These are phyloP conservation scores for Chara braunii DNA, from an alignment of 139 green algal species.

Conservation along the genomic window DNA sequence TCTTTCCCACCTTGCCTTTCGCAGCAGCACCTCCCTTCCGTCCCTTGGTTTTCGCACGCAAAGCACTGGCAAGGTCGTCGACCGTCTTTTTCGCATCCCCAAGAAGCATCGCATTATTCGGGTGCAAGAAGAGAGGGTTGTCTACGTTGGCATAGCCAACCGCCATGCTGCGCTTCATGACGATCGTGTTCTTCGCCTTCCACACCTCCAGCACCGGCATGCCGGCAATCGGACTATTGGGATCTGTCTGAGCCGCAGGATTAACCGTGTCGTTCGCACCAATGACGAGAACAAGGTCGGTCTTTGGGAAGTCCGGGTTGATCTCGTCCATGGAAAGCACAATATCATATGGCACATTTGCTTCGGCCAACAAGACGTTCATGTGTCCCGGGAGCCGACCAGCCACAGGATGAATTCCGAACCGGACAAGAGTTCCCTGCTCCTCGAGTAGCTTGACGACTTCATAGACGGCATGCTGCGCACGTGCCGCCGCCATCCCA, in stretches of 20 bases:
- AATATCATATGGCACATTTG: constrained; percentile 66
- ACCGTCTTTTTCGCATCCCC: constrained; percentile 54
- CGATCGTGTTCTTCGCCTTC: constrained; percentile 42
- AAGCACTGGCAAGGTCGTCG: too few species aligned
- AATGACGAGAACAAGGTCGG: constrained; percentile 74
- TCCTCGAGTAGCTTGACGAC: constrained; percentile 18
- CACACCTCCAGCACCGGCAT: constrained; percentile 59
- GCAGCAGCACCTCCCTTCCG: too few species aligned
- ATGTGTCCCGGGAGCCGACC: constrained; percentile 85
- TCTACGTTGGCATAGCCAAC: constrained; percentile 76
- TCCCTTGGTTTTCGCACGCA: too few species aligned
- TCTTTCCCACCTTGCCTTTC: too few species aligned
- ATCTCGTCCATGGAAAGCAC: constrained; percentile 55
- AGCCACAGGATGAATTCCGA: constrained; percentile 77
- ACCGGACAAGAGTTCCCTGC: constrained; percentile 38
- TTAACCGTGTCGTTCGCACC: constrained; percentile 75
- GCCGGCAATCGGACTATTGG: constrained; percentile 71
- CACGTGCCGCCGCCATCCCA: constrained; percentile 74
- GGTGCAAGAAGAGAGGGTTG: constrained; percentile 80
- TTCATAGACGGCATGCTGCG: constrained; percentile 67
- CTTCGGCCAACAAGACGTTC: constrained; percentile 89
- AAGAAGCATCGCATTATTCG: constrained; percentile 76
- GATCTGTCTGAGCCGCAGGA: constrained; percentile 73
- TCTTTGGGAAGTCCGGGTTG: constrained; percentile 59
- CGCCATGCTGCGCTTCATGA: constrained; percentile 82